Evolutionary conservation across 164 flowering plant species (phyloP).

Genomic region (Magnolia changhungtana): DNA sequence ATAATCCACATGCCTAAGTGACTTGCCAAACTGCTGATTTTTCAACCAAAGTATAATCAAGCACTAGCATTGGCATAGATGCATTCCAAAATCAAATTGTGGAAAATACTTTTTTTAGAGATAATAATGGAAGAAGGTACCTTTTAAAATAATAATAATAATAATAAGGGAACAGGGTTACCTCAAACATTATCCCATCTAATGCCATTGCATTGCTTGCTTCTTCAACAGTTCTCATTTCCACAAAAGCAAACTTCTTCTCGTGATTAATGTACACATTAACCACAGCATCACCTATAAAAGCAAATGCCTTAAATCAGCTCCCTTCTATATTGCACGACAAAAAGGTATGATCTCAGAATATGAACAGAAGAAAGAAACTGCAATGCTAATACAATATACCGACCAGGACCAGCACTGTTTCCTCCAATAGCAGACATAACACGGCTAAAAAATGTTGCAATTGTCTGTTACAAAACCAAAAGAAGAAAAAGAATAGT

Average conservation of each 20-base stretch:
- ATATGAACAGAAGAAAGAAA: not conserved
- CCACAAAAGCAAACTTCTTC: constrained; percentile 90
- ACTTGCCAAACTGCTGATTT: no score
- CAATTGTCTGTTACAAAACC: constrained; percentile 53
- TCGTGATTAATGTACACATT: constrained; percentile 93
- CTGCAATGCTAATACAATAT: not conserved
- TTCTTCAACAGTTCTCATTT: constrained; percentile 93
- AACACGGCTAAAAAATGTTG: constrained; percentile 71
- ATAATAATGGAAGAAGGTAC: no score
- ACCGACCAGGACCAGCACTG: constrained; percentile 76
- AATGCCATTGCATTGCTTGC: constrained; percentile 92
- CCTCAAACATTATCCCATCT: constrained; percentile 88
- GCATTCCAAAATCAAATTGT: no score
- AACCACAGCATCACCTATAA: constrained; percentile 82
- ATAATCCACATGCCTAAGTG: no score
- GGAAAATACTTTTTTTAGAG: no score
- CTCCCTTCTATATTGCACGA: not conserved
- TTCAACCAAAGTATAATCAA: no score
- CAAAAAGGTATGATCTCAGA: not conserved
- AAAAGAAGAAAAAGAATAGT: not conserved
- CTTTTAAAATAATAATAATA: no score
- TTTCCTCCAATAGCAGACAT: constrained; percentile 88
- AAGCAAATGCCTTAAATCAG: constrained; percentile 5
- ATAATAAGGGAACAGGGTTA: constrained; percentile 5
- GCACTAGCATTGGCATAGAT: no score